Conservation (phyloP, 208 protist genomes). For the Sergeia podlipaevii region DNA sequence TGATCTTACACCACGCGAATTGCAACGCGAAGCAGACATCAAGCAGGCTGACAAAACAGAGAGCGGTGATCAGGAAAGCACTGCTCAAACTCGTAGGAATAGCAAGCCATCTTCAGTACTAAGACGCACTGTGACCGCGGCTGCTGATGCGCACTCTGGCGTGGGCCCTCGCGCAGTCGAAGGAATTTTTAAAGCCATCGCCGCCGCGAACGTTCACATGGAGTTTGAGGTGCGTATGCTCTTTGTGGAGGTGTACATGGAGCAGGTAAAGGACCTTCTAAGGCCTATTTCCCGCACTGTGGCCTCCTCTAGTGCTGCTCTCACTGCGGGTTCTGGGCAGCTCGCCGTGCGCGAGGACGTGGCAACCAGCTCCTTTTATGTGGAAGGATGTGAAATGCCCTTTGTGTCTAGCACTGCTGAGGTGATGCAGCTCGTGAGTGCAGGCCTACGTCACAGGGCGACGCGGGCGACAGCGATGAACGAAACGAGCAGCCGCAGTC, state of each 20-base stretch:
- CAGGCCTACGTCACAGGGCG: constrained; percentile 60
- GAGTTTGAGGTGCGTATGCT: constrained; percentile 94
- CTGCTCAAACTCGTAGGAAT: no score
- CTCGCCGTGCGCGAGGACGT: constrained; percentile 80
- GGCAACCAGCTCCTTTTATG: constrained; percentile 65
- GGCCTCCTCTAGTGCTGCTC: no score
- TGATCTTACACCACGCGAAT: no score
- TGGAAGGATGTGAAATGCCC: constrained; percentile 87
- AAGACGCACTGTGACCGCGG: no score
- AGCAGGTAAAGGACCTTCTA: constrained; percentile 95
- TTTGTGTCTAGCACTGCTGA: constrained; percentile 82
- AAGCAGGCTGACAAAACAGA: no score
- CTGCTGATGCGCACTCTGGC: no score
- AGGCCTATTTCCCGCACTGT: no score
- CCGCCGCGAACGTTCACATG: constrained; percentile 33
- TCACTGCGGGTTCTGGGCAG: no score
- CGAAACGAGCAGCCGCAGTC: constrained; percentile 79
- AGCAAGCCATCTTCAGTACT: no score
- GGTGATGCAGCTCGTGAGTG: constrained; percentile 75
- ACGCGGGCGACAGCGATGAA: constrained; percentile 89
- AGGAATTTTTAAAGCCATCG: constrained; percentile 90
- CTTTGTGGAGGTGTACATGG: constrained; percentile 98
- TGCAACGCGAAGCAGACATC: no score
- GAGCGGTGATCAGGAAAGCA: no score
- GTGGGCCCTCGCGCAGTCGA: constrained; percentile 93